A percentile compares a stretch with the other conserved stretches of the same genome.
phyloP scores from a whole-genome alignment of 129 eudicot genomes.

The Sambucus nigra region DNA sequence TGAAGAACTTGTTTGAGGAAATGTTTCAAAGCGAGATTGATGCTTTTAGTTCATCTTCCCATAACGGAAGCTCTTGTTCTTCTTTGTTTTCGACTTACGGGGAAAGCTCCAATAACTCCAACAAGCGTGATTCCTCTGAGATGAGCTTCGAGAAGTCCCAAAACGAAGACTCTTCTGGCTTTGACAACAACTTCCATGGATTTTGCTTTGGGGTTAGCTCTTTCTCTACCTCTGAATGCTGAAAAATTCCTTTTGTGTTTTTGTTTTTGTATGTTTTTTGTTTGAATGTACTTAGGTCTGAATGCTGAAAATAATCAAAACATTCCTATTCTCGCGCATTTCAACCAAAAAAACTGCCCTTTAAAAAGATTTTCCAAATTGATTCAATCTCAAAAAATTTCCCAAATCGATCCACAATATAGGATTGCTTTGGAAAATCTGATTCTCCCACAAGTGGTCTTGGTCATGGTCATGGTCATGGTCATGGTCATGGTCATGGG shows the following conservation, averaged over 20 bases:
- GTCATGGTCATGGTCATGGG: no score
- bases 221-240: conserved; percentile 1
- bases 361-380: no score
- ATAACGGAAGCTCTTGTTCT: conserved; percentile 28
- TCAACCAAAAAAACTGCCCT: no score
- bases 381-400: no score
- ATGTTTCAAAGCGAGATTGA: conserved; percentile 51
- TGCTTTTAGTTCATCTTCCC: conserved; percentile 28
- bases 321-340: no score
- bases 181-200: conserved; percentile 29
- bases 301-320: neutral
- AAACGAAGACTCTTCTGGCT: conserved; percentile 15
- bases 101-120: conserved; percentile 13
- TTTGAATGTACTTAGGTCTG: no score
- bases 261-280: no score
- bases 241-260: neutral
- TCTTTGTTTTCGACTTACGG: conserved; percentile 26
- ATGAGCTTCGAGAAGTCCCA: conserved; percentile 16
- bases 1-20: conserved; percentile 59
- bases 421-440: no score
- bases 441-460: no score
- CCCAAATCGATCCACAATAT: no score
- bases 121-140: conserved; percentile 44
- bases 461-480: no score
- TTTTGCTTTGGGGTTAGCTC: conserved; percentile 52